Evolutionary conservation across 176 grass and related monocot genomes (phyloP), one percentile per base, ranked within the genome.

Genomic region (Eragrostis nindensis): DNA sequence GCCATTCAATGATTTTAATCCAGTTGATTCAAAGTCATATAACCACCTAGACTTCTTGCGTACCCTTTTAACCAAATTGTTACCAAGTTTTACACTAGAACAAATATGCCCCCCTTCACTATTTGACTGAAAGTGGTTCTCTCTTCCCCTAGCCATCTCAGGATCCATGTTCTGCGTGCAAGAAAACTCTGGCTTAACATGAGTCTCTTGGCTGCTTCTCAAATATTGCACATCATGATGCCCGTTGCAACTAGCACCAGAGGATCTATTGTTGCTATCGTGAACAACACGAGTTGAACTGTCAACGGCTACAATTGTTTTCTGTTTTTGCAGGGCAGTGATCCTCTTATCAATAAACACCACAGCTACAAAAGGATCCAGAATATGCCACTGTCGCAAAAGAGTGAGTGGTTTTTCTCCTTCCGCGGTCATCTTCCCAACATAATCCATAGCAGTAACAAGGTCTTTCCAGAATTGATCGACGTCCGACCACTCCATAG

Each of bases 291-390:
- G 74, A 14, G 88, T 88, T 71, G 75, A 63, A 80, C 90, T 98
- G 24, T 91, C 72, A 18, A 94, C 81, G 76, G 87, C 92, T 86
- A 83, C 89, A 38, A 98, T 44, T n/a, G 87, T 78, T 66, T 83
- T 86, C 40, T 64, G 78, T 40, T 94, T 83, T 79, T 85, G 88
- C 30, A 94, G 88, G 49, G 85, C 88, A 76, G 86, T 84, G 79
- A 98, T 87, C 87, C 94, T 98, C 75, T 85, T 90, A 74, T 79
- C 72, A 8, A 98, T 92, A 55, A 76, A 94, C 50, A 92, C 87
- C 10, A 98, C 90, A 26, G 92, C 88, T 67, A 98, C 60, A 73
- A 98, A 98, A 75, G 95, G 95, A 79, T 98, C 95, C 49, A 98
- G 80, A 78, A 98, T 82, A 61, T 92, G 79, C 95, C 95, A 98